A percentile compares a stretch with the other conserved stretches of the same genome.
Conservation (phyloP, 352 stramenopile species). For the Phytophthora pini region DNA sequence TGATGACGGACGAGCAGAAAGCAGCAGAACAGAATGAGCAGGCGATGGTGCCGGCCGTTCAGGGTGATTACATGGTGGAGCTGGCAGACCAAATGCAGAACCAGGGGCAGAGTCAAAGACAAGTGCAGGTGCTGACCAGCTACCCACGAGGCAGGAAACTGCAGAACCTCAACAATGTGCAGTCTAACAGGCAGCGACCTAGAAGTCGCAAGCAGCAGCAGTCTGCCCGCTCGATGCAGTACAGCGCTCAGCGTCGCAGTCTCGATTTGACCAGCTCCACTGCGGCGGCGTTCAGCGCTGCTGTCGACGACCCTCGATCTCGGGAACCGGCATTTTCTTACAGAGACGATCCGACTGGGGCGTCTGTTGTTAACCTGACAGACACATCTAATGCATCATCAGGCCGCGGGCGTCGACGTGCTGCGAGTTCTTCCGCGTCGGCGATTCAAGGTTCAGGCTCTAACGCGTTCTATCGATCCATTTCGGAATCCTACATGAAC, state of each 20-base stretch:
- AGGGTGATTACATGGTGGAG: slow-evolving; percentile 21
- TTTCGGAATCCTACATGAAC: slow-evolving; percentile 53
- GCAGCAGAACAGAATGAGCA: slow-evolving; percentile 15
- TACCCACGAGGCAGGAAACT: slow-evolving; percentile 37
- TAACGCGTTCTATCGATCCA: slow-evolving; percentile 45
- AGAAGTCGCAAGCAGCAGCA: slow-evolving; percentile 34
- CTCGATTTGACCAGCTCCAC: slow-evolving; percentile 25
- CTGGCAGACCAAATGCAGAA: slow-evolving; percentile 28
- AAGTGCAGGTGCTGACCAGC: slow-evolving; percentile 29
- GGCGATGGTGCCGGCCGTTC: neutral
- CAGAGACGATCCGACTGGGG: slow-evolving; percentile 21
- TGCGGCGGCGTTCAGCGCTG: slow-evolving; percentile 24
- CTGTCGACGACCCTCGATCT: slow-evolving; percentile 25
- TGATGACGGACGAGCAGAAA: slow-evolving; percentile 3
- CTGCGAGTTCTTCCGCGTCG: slow-evolving; percentile 41
- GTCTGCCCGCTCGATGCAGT: slow-evolving; percentile 24
- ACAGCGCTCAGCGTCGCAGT: slow-evolving; percentile 26
- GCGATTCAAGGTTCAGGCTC: slow-evolving; percentile 27
- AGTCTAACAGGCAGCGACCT: slow-evolving; percentile 19
- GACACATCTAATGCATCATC: slow-evolving; percentile 20
- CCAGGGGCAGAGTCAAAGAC: slow-evolving; percentile 21
- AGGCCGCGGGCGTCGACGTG: slow-evolving; percentile 46
- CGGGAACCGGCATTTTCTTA: slow-evolving; percentile 17
- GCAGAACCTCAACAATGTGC: slow-evolving; percentile 22
- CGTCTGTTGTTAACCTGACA: slow-evolving; percentile 11